These are phyloP conservation scores for Trichoderma virens DNA, from an alignment of 495 filamentous ascomycete species.

Conservation along the genomic window DNA sequence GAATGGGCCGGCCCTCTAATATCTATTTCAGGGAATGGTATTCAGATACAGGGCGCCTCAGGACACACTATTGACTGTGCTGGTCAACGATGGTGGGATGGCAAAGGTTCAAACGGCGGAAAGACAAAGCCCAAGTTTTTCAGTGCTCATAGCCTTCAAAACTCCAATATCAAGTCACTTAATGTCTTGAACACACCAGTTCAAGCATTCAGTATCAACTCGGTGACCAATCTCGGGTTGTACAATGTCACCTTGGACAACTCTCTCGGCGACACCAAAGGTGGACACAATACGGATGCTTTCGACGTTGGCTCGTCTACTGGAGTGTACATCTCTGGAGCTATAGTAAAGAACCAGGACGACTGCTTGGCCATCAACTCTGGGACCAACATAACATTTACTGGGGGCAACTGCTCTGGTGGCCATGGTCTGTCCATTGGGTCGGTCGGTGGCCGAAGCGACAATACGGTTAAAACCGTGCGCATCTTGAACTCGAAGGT, in stretches of 20 bases:
- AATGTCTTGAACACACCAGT: constrained; percentile 45
- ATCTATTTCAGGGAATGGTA: constrained; percentile 35
- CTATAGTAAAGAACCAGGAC: constrained; percentile 48
- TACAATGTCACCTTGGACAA: constrained; percentile 47
- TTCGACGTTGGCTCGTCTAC: constrained; percentile 45
- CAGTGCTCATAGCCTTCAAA: constrained; percentile 37
- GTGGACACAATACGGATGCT: constrained; percentile 50
- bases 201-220: constrained; percentile 47
- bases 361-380: constrained; percentile 38
- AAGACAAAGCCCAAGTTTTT: constrained; percentile 54
- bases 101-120: constrained; percentile 45
- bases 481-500: constrained; percentile 29
- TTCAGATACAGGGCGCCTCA: constrained; percentile 34
- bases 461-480: constrained; percentile 54
- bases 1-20: constrained; percentile 48
- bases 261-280: constrained; percentile 38
- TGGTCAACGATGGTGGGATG: constrained; percentile 46
- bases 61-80: constrained; percentile 37
- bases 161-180: constrained; percentile 26
- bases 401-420: constrained; percentile 44
- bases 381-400: constrained; percentile 41
- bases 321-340: constrained; percentile 41
- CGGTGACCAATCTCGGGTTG: constrained; percentile 35
- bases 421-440: constrained; percentile 66
- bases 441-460: constrained; percentile 53